Percentiles rank a stretch among this genome's conserved stretches.
phyloP scores from a whole-genome alignment of 2,329 filamentous ascomycete genomes.

The Cladosporium sp. region DNA sequence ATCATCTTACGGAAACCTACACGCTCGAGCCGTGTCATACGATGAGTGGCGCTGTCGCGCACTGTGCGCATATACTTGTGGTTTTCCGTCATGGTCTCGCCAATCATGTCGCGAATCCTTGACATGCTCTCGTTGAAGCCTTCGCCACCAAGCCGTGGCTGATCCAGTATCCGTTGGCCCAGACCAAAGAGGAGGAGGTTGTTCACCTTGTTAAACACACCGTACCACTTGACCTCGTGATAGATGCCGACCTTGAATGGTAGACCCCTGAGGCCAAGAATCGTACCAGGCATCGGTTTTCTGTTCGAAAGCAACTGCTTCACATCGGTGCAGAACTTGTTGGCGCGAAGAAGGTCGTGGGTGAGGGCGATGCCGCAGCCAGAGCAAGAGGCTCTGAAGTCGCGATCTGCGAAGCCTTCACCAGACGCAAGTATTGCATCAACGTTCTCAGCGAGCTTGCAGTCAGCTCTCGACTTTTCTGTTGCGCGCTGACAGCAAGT shows the following conservation, averaged over 20 bases:
- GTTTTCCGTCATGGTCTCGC: constrained; percentile 44
- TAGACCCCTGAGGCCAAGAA: constrained; percentile 58
- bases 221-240: neutral
- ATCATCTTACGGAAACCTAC: constrained; percentile 65
- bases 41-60: constrained; percentile 18
- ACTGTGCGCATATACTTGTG: constrained; percentile 42
- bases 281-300: constrained; percentile 66
- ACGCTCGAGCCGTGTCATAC: constrained; percentile 25
- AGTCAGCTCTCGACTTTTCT: neutral
- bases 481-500: constrained; percentile 40
- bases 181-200: constrained; percentile 49
- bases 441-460: constrained; percentile 17
- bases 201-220: constrained; percentile 21
- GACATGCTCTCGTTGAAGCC: constrained; percentile 45
- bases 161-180: constrained; percentile 41
- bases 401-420: constrained; percentile 61
- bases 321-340: constrained; percentile 62
- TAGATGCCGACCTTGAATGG: constrained; percentile 35
- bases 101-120: constrained; percentile 53
- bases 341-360: constrained; percentile 61
- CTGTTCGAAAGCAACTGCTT: constrained; percentile 47
- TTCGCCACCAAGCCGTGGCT: constrained; percentile 8
- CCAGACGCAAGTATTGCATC: constrained; percentile 43
- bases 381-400: constrained; percentile 48
- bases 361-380: constrained; percentile 54